A percentile compares a stretch with the other conserved stretches of the same genome.
Evolutionary conservation across 2,329 filamentous ascomycete genomes (phyloP).

Genomic region (Aureobasidium musti): DNA sequence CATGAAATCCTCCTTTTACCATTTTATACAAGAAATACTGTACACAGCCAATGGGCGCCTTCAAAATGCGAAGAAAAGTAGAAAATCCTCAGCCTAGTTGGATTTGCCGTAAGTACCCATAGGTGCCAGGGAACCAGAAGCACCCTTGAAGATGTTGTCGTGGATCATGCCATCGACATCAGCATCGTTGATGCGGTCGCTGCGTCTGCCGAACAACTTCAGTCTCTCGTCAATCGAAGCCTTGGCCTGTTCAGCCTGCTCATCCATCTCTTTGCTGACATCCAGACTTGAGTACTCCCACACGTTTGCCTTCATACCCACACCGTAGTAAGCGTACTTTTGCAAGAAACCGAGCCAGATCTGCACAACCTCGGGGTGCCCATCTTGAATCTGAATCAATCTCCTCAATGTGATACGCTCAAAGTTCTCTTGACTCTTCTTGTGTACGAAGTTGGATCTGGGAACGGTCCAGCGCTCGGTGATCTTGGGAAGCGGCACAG

Average conservation of each 20-base stretch:
- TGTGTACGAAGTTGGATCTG: constrained; percentile 85
- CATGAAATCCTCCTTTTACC: neutral
- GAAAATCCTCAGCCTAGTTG: constrained; percentile 22
- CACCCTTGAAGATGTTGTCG: constrained; percentile 39
- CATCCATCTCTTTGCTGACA: constrained; percentile 41
- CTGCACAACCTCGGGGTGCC: constrained; percentile 83
- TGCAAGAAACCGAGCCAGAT: constrained; percentile 89
- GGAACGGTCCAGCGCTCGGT: constrained; percentile 95
- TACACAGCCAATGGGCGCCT: constrained; percentile 15
- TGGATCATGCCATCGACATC: constrained; percentile 32
- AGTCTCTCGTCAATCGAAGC: constrained; percentile 37
- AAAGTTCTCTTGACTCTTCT: constrained; percentile 98
- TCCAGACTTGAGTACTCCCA: constrained; percentile 73
- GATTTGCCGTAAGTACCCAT: constrained; percentile 33
- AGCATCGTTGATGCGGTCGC: constrained; percentile 33
- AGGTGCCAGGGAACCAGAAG: constrained; percentile 37
- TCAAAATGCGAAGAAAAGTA: constrained; percentile 8
- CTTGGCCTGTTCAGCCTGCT: constrained; percentile 39
- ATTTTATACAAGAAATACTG: constrained; percentile 25
- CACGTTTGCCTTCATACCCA: constrained; percentile 98
- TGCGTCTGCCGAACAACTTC: constrained; percentile 37
- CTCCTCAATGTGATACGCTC: constrained; percentile 84
- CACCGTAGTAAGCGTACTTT: constrained; percentile 92
- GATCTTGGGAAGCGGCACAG: constrained; percentile 80
- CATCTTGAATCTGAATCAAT: constrained; percentile 90